Conservation (phyloP, 75 land plant species). For the Gnetum montanum region DNA sequence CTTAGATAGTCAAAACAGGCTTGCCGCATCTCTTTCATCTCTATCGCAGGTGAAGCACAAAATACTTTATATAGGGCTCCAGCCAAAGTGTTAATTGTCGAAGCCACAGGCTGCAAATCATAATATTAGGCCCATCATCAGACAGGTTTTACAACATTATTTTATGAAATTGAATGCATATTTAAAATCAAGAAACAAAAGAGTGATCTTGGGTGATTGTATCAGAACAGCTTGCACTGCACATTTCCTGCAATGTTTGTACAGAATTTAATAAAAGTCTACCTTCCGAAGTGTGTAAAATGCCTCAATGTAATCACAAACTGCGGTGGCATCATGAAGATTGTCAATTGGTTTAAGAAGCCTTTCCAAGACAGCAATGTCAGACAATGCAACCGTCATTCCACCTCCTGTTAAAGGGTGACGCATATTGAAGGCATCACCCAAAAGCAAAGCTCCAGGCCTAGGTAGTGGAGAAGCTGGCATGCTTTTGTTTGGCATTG, state of each 20-base stretch:
- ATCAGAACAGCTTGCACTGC: no score
- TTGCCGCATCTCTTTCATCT: slow-evolving; percentile 83
- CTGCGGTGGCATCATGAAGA: slow-evolving; percentile 50
- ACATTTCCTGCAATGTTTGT: background rate
- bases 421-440: slow-evolving; percentile 96
- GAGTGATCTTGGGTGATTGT: no score
- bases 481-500: slow-evolving; percentile 87
- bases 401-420: slow-evolving; percentile 96
- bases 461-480: slow-evolving; percentile 86
- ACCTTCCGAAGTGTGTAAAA: slow-evolving; percentile 96
- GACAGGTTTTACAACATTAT: background rate
- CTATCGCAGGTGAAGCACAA: slow-evolving; percentile 75
- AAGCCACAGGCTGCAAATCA: slow-evolving; percentile 77
- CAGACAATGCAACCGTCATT: slow-evolving; percentile 94
- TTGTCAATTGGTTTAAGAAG: slow-evolving; percentile 62
- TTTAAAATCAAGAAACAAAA: no score
- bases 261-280: no score
- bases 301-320: slow-evolving; percentile 69
- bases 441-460: slow-evolving; percentile 88
- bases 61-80: slow-evolving; percentile 90
- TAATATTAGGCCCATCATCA: background rate
- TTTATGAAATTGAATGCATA: background rate
- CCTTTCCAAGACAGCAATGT: slow-evolving; percentile 61
- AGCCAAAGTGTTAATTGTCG: slow-evolving; percentile 89
- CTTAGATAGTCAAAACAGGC: slow-evolving; percentile 93